Percentiles rank a stretch among this genome's conserved stretches.
These are phyloP conservation scores for Epichloe gansuensis DNA, from an alignment of 2,329 filamentous ascomycete species.

Conservation along the genomic window DNA sequence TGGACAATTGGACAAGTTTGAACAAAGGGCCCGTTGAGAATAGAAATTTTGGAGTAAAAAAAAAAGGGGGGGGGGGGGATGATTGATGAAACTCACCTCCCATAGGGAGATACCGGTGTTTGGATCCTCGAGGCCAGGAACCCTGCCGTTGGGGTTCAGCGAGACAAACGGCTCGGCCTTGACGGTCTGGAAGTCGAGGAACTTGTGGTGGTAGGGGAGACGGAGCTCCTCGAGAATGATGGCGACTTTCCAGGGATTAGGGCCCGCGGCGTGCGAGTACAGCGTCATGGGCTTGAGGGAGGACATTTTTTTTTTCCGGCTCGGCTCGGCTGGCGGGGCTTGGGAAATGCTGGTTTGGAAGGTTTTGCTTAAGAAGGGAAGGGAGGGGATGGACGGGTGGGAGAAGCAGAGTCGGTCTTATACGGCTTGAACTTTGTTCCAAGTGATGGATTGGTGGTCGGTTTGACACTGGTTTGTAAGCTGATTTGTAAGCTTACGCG, in stretches of 20 bases:
- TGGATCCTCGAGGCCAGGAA: conserved; percentile 11
- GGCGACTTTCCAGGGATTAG: conserved; percentile 12
- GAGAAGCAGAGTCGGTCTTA: too few relatives aligned
- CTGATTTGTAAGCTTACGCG: too few relatives aligned
- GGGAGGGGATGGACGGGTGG: too few relatives aligned
- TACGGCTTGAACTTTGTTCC: too few relatives aligned
- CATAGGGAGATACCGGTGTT: conserved; percentile 12
- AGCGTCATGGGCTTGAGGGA: conserved; percentile 2
- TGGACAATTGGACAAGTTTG: neutral
- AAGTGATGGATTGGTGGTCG: too few relatives aligned
- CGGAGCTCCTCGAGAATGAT: conserved; percentile 14
- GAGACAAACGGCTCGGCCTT: conserved; percentile 13
- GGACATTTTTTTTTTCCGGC: neutral
- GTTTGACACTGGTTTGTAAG: too few relatives aligned
- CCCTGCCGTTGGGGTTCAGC: conserved; percentile 12
- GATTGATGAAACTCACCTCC: conserved; percentile 7
- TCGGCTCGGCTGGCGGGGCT: neutral
- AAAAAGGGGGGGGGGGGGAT: too few relatives aligned
- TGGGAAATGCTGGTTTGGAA: neutral
- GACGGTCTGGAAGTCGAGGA: conserved; percentile 9
- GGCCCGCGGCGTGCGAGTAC: conserved; percentile 3
- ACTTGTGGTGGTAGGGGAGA: conserved; percentile 10
- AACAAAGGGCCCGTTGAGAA: too few relatives aligned
- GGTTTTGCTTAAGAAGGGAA: too few relatives aligned
- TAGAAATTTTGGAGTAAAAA: too few relatives aligned